Evolutionary conservation across 306 rosid species (phyloP), one percentile per base, ranked within the genome.

Genomic region (Lathyrus sativus): DNA sequence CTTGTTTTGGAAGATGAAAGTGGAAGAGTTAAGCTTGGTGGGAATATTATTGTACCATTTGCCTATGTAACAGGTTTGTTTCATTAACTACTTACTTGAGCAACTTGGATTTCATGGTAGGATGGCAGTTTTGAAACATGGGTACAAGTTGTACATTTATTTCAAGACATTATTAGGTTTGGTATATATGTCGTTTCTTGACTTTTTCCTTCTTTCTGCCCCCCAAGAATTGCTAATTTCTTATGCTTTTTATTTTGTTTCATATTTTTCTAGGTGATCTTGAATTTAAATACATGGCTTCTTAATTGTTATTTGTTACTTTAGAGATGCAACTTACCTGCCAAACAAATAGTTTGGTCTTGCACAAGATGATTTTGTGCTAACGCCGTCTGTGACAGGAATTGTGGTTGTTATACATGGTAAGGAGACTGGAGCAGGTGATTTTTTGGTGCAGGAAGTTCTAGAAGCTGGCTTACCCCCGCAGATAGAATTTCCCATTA

Each of bases 401-500:
- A 55, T 74, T 57, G 86, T 93, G 65, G 91, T 80, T 75, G 96
- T 91, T 60, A 68, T 93, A 81, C 88, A 82, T 68, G 96, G 99
- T 33, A 90, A 88, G 78, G 90, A 86, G 77, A 77, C 91, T 0
- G 78, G 62, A 49, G 83, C 85, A 1, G 97, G 97, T 61, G 95
- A 86, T 35, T 93, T 93, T 74, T 66, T 81, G 82, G 97, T 90
- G 61, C 80, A 39, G 46, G 97, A 90, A 69, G 83, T 93, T 69
- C 86, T 93, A n/a, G 95, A 90, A 76, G 92, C 96, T 65, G 99
- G 85, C 86, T 86, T 93, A 64, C 90, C 99, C 33, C 93, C 95
- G 3, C 97, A 90, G 84, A 90, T 81, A 76, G 89, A 86, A 62
- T 53, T 67, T 59, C 88, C 95, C n/a, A 86, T 84, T 73, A 77